Evolutionary conservation across 176 grass and related monocot genomes (phyloP).

Genomic region (Musa beccarii): DNA sequence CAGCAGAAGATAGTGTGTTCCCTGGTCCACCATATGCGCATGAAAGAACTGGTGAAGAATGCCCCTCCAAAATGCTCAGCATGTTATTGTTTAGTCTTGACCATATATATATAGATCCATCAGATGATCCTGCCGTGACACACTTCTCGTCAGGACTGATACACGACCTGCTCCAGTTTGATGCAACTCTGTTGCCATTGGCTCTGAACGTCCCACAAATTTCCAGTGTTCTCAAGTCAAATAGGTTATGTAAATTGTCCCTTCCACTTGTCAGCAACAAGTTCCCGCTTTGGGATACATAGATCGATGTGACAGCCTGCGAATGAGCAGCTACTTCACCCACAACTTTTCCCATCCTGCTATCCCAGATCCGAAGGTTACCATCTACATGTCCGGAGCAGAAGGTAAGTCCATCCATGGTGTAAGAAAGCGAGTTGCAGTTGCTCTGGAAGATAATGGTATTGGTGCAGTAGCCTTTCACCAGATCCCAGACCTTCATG

Average conservation of each 20-base stretch:
- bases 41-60: conserved; percentile 50
- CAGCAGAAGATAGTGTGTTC: conserved; percentile 46
- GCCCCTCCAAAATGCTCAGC: conserved; percentile 55
- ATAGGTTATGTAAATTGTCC: conserved; percentile 79
- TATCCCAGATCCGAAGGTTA: conserved; percentile 68
- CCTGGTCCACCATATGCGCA: conserved; percentile 77
- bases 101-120: conserved; percentile 83
- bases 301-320: conserved; percentile 62
- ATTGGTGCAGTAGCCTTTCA: conserved; percentile 75
- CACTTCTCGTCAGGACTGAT: conserved; percentile 81
- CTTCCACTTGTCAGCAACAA: conserved; percentile 81
- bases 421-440: conserved; percentile 72
- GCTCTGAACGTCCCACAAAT: conserved; percentile 67
- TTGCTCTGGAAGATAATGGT: conserved; percentile 88
- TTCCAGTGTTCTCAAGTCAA: conserved; percentile 84
- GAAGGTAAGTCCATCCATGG: conserved; percentile 57
- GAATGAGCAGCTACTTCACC: conserved; percentile 63
- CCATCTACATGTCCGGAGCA: conserved; percentile 98
- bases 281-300: conserved; percentile 60
- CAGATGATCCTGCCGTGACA: conserved; percentile 59
- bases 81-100: conserved; percentile 41
- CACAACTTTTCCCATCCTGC: conserved; percentile 50
- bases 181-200: conserved; percentile 38
- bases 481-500: conserved; percentile 96
- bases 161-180: conserved; percentile 62